These are phyloP conservation scores for Globisporangium apiculatum DNA, from an alignment of 352 stramenopile genomes.

Conservation along the genomic window DNA sequence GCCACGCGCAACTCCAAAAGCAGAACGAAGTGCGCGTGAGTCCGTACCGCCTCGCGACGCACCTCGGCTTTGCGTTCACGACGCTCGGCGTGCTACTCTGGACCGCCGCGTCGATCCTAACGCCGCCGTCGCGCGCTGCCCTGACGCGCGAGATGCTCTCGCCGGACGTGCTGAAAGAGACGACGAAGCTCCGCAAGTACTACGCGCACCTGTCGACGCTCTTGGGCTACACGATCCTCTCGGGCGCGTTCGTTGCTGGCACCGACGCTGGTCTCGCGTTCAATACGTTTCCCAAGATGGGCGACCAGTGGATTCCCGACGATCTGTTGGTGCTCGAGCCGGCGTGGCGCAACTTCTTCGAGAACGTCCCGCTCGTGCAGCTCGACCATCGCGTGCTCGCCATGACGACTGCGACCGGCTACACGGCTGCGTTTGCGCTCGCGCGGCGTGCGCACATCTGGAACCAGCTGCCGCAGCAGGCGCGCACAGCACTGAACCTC, in stretches of 20 bases:
- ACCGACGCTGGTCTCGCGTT: slow-evolving; percentile 97
- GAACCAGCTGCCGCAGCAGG: slow-evolving; percentile 76
- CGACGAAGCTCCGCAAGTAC: slow-evolving; percentile 54
- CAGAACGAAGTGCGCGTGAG: slow-evolving; percentile 95
- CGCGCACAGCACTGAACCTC: slow-evolving; percentile 73
- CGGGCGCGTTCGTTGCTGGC: slow-evolving; percentile 95
- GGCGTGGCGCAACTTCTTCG: slow-evolving; percentile 94
- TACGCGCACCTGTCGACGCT: slow-evolving; percentile 51
- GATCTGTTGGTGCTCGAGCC: slow-evolving; percentile 89
- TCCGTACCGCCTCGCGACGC: slow-evolving; percentile 94
- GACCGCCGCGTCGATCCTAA: slow-evolving; percentile 91
- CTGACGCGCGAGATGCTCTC: slow-evolving; percentile 77
- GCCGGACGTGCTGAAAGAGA: slow-evolving; percentile 64
- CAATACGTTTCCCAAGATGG: slow-evolving; percentile 98
- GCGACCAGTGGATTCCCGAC: slow-evolving; percentile 91
- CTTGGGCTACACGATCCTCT: slow-evolving; percentile 80
- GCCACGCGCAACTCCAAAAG: slow-evolving; percentile 63
- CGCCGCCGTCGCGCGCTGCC: slow-evolving; percentile 51
- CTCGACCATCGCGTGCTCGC: slow-evolving; percentile 96
- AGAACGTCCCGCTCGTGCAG: slow-evolving; percentile 98
- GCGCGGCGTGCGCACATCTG: slow-evolving; percentile 71
- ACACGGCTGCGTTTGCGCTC: slow-evolving; percentile 54
- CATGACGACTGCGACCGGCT: slow-evolving; percentile 82
- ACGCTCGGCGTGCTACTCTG: slow-evolving; percentile 94
- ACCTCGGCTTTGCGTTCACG: slow-evolving; percentile 96